A percentile compares a stretch with the other conserved stretches of the same genome.
Conservation (phyloP, 345 rosid genomes). For the Lepidium didymum region DNA sequence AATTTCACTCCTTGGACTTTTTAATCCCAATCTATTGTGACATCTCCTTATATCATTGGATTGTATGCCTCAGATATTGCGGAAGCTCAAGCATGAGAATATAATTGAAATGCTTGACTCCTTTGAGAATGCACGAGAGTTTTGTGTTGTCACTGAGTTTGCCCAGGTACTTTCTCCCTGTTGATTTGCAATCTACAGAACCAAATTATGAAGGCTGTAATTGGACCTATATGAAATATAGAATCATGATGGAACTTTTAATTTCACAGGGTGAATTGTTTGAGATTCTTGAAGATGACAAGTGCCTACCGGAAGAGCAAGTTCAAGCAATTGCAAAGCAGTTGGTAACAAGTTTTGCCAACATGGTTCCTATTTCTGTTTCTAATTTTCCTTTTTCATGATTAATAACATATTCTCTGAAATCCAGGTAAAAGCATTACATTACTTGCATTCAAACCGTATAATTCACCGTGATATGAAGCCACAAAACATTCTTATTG, state of each 20-base stretch:
- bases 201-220: neutral
- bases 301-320: conserved; percentile 95
- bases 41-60: neutral
- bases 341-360: conserved; percentile 44
- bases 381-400: neutral
- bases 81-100: conserved; percentile 91
- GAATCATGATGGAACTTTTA: neutral
- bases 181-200: neutral
- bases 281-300: conserved; percentile 96
- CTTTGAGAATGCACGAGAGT: conserved; percentile 87
- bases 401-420: neutral
- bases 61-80: conserved; percentile 61
- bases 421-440: conserved; percentile 79
- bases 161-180: conserved; percentile 55
- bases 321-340: conserved; percentile 99
- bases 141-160: conserved; percentile 96
- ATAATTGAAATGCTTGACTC: conserved; percentile 97
- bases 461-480: conserved; percentile 99
- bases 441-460: conserved; percentile 95
- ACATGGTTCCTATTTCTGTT: neutral
- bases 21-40: neutral
- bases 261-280: conserved; percentile 80
- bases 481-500: conserved; percentile 98
- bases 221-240: neutral
- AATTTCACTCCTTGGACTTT: neutral